These are phyloP conservation scores for Trichophyton rubrum DNA, from an alignment of 2,329 filamentous ascomycete species.

Conservation along the genomic window DNA sequence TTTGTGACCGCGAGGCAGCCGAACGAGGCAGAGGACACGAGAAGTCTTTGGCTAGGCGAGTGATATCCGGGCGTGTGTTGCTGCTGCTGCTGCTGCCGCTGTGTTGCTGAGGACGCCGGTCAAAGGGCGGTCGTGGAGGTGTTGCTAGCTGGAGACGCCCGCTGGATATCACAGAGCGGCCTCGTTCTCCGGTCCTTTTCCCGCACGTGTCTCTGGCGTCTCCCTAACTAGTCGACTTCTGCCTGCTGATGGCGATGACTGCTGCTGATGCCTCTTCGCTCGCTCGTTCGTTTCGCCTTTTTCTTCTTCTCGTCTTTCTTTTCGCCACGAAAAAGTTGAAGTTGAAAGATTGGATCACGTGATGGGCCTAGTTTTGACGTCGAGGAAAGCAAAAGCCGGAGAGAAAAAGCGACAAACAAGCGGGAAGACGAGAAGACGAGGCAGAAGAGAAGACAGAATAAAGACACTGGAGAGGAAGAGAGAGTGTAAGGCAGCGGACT, in stretches of 20 bases:
- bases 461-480: not conserved
- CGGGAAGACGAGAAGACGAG: not conserved
- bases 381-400: not conserved
- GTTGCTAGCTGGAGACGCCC: no score
- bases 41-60: no score
- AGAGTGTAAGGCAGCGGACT: not conserved
- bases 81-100: no score
- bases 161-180: not conserved
- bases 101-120: no score
- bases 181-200: no score
- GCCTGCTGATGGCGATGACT: not conserved
- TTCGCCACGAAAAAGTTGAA: conserved; percentile 11
- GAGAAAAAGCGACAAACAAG: not conserved
- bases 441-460: not conserved
- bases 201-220: no score
- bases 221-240: no score
- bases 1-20: no score
- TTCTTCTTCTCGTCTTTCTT: not conserved
- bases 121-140: no score
- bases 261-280: not conserved
- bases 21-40: no score
- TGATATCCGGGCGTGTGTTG: no score
- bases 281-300: no score
- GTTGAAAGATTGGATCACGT: not conserved
- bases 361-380: not conserved